These are phyloP conservation scores for Penicillium pancosmium DNA, from an alignment of 495 filamentous ascomycete species.

Conservation along the genomic window DNA sequence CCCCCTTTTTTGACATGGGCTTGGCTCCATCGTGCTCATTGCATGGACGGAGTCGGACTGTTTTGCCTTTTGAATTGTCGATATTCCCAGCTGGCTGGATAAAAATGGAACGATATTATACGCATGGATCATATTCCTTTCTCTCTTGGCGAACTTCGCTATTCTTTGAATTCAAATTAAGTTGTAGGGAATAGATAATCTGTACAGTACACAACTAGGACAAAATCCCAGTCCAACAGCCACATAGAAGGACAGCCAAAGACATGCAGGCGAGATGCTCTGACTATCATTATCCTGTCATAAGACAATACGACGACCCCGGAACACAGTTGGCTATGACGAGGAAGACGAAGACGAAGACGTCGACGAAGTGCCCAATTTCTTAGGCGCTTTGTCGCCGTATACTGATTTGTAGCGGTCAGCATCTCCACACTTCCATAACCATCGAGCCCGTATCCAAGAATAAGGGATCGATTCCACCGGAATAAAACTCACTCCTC, in stretches of 20 bases:
- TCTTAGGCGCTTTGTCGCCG: background rate
- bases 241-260: no score
- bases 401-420: background rate
- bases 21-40: background rate
- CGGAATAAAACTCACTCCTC: conserved; percentile 19
- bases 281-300: no score
- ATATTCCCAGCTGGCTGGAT: conserved; percentile 5
- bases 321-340: background rate
- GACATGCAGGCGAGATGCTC: no score
- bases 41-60: background rate
- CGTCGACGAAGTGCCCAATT: background rate
- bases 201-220: no score
- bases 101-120: conserved; percentile 1
- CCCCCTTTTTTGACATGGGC: background rate
- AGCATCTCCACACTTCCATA: no score
- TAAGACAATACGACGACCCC: background rate
- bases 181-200: no score
- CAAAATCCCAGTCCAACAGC: no score
- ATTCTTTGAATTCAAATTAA: no score
- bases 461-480: background rate
- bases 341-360: background rate
- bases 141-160: no score
- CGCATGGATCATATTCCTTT: background rate
- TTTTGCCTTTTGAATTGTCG: background rate
- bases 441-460: no score